Conservation (phyloP, 1,284 basidiomycete species). For the Ceratobasidium sp. region DNA sequence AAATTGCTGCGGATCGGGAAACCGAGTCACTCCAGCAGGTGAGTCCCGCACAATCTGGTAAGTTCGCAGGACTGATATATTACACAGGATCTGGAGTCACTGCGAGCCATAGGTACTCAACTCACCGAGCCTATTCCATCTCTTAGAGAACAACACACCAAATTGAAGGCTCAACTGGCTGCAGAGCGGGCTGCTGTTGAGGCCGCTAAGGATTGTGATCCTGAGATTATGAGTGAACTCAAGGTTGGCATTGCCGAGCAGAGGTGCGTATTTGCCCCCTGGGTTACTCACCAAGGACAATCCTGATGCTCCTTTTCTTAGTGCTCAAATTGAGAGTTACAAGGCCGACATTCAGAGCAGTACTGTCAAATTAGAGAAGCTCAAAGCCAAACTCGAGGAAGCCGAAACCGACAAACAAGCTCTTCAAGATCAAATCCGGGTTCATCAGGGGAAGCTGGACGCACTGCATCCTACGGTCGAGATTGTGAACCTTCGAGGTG, state of each 20-base stretch:
- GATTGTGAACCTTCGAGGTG: conserved; percentile 35
- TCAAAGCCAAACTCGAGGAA: conserved; percentile 51
- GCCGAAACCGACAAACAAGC: conserved; percentile 46
- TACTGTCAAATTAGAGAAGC: conserved; percentile 49
- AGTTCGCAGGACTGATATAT: background rate
- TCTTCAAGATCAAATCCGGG: conserved; percentile 25
- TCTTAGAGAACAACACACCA: conserved; percentile 53
- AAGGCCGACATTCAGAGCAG: conserved; percentile 51
- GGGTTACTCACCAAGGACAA: background rate
- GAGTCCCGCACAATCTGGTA: background rate
- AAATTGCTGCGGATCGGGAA: conserved; percentile 24
- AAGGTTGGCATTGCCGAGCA: conserved; percentile 57
- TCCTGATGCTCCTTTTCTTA: conserved; percentile 45
- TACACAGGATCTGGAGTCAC: conserved; percentile 47
- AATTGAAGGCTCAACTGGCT: conserved; percentile 54
- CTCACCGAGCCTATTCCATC: conserved; percentile 51
- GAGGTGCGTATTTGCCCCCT: conserved; percentile 48
- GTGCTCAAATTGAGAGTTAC: conserved; percentile 52
- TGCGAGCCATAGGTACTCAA: conserved; percentile 45
- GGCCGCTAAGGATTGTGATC: conserved; percentile 57
- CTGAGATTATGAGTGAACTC: conserved; percentile 55
- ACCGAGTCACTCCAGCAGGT: conserved; percentile 19
- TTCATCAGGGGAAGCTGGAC: conserved; percentile 30
- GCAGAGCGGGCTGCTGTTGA: conserved; percentile 54
- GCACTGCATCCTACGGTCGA: conserved; percentile 28